Base-by-base conservation (phyloP, 768 basidiomycete genomes). In the Boletus huronensis region DNA sequence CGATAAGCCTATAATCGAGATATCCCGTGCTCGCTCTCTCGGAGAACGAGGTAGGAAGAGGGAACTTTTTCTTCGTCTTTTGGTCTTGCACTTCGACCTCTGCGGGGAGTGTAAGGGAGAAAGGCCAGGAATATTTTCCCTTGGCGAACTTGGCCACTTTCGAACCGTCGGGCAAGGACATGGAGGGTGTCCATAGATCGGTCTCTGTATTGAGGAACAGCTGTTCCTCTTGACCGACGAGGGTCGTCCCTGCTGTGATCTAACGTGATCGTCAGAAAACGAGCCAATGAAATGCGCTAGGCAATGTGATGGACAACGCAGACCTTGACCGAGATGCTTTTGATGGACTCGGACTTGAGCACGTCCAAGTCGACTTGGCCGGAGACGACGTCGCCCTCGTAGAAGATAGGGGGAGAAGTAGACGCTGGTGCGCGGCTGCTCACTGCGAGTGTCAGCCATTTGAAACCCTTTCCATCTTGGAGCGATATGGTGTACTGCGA, bases 1-100 rank as follows among this genome's bases (percentile, higher is more conserved):
- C 78, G 14, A 75, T 64, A 8, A 83, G 60, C 59, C 74, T 77
- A 64, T 84, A 85, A 53, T 84, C 82, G 49, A 84, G 73, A 57
- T 82, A 83, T 16, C 74, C 79, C 1, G 78, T 76, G 42, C 80
- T 79, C 1, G 77, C 80, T 26, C 79, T 72, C 64, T 84, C 82
- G 1, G 79, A 76, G 57, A 82, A 84, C 35, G 70, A 79, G 6
- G 81, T 79, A 1, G 83, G 82, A 14, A 82, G 71, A 5, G 68
- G 70, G 46, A 78, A 80, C 6, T 51, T 53, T 13, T 68, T 70
- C 50, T 61, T 69, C 42, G 70, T 70, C 34, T 66, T 70, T 51
- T 71, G 75, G 26, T 76, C 73, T 29, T 72, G 61, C 25, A 78
- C 66, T 17, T 65, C 60, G 16, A 77, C 73, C 43, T 79, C 75